Percentiles rank a stretch among this genome's conserved stretches.
Evolutionary conservation across 805 yeast genomes (phyloP).

Genomic region (Hanseniaspora hatyaiensis): DNA sequence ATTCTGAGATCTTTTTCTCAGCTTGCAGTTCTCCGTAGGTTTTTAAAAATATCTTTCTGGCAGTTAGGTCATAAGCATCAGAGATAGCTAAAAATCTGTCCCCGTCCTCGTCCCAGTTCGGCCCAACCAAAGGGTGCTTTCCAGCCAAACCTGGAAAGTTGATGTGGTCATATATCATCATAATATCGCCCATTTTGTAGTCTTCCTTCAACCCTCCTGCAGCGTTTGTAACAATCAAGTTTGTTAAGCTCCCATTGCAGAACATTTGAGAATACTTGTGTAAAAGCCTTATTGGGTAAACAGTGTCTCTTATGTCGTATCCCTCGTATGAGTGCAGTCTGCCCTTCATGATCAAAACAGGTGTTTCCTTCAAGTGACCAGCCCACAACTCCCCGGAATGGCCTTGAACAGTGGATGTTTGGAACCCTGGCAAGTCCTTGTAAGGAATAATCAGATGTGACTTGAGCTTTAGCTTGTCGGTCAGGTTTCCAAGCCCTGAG

Average conservation of each 20-base stretch:
- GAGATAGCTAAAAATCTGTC: slow-evolving; percentile 79
- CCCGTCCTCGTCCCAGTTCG: slow-evolving; percentile 68
- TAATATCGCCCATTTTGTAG: slow-evolving; percentile 73
- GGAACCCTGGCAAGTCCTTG: slow-evolving; percentile 66
- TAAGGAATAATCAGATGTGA: slow-evolving; percentile 47
- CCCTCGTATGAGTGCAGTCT: slow-evolving; percentile 91
- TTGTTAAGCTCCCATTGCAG: slow-evolving; percentile 29
- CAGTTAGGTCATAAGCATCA: slow-evolving; percentile 72
- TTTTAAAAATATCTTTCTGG: slow-evolving; percentile 50
- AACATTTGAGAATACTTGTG: slow-evolving; percentile 38
- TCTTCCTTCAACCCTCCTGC: slow-evolving; percentile 74
- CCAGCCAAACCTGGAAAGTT: slow-evolving; percentile 89
- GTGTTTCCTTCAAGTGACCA: slow-evolving; percentile 61
- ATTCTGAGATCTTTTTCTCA: background rate
- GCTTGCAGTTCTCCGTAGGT: slow-evolving; percentile 41
- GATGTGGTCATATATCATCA: slow-evolving; percentile 82
- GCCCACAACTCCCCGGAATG: slow-evolving; percentile 75
- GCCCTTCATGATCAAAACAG: slow-evolving; percentile 89
- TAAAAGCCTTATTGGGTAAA: slow-evolving; percentile 75
- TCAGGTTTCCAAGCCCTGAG: slow-evolving; percentile 84
- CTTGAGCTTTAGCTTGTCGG: slow-evolving; percentile 34
- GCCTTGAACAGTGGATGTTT: slow-evolving; percentile 73
- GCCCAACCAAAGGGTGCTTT: slow-evolving; percentile 74
- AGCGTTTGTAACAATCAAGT: slow-evolving; percentile 82
- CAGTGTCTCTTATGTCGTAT: slow-evolving; percentile 65